phyloP scores from a whole-genome alignment of 2,329 filamentous ascomycete species.

The Exophiala spinifera region DNA sequence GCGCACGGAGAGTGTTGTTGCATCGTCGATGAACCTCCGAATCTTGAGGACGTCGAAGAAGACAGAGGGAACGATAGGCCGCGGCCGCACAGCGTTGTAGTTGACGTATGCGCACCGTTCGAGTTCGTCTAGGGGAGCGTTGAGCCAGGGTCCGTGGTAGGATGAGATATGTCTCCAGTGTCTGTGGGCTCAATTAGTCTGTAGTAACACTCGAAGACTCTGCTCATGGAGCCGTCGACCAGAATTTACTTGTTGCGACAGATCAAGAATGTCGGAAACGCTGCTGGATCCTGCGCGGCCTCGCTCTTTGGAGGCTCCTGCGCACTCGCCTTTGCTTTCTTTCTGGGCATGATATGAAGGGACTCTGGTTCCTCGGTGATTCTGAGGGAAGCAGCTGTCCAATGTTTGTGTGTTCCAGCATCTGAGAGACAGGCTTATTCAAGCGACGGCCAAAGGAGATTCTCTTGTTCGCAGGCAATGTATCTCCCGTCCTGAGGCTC shows the following conservation, averaged over 20 bases:
- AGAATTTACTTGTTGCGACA: conserved; percentile 63
- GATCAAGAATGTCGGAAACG: conserved; percentile 55
- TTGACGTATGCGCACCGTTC: conserved; percentile 76
- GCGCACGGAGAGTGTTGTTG: conserved; percentile 71
- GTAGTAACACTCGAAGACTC: not conserved
- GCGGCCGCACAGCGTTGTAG: conserved; percentile 71
- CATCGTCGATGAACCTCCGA: conserved; percentile 73
- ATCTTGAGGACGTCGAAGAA: conserved; percentile 85
- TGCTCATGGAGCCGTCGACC: conserved; percentile 9
- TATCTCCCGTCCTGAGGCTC: too few relatives aligned
- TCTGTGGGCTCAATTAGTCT: conserved; percentile 43
- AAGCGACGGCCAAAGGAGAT: too few relatives aligned
- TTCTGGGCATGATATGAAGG: conserved; percentile 3
- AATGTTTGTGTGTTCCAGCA: not conserved
- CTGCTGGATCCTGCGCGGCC: conserved; percentile 13
- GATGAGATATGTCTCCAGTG: conserved; percentile 84
- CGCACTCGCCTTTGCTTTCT: conserved; percentile 16
- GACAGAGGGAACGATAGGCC: conserved; percentile 72
- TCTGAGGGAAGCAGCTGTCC: not conserved
- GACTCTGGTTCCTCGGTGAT: too few relatives aligned
- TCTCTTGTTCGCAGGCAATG: too few relatives aligned
- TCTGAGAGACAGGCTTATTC: not conserved
- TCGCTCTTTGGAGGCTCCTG: not conserved
- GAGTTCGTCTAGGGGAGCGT: conserved; percentile 74
- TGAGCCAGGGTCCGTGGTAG: conserved; percentile 80